Evolutionary conservation across 352 stramenopile species (phyloP).

Genomic region (Aphanomyces euteiches): DNA sequence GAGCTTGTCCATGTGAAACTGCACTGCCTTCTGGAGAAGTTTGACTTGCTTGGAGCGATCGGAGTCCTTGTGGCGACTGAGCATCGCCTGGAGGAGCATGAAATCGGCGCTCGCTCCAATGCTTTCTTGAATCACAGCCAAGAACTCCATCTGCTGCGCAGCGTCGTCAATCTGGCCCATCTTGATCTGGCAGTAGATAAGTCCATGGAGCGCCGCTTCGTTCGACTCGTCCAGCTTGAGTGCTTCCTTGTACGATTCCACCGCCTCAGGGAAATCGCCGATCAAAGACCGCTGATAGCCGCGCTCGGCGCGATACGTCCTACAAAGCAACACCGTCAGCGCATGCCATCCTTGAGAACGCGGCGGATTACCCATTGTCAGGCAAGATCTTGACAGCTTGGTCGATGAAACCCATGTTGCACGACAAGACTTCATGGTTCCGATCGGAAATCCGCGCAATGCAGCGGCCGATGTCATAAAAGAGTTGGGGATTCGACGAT

Average conservation of each 20-base stretch:
- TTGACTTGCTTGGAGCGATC: slow-evolving; percentile 65
- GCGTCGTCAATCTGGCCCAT: slow-evolving; percentile 84
- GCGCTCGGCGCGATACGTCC: slow-evolving; percentile 62
- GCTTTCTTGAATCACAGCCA: slow-evolving; percentile 86
- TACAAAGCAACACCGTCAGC: neutral
- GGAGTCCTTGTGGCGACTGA: slow-evolving; percentile 77
- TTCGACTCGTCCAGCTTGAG: slow-evolving; percentile 85
- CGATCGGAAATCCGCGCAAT: slow-evolving; percentile 61
- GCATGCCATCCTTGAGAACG: neutral
- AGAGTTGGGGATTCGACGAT: slow-evolving; percentile 64
- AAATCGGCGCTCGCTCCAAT: slow-evolving; percentile 76
- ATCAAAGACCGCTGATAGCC: slow-evolving; percentile 74
- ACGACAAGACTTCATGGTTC: slow-evolving; percentile 64
- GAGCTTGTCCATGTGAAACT: slow-evolving; percentile 80
- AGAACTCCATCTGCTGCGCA: slow-evolving; percentile 89
- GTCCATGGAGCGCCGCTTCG: slow-evolving; percentile 78
- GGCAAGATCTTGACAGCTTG: slow-evolving; percentile 60
- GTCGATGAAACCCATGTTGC: slow-evolving; percentile 62
- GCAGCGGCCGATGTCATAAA: slow-evolving; percentile 56
- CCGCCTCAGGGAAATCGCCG: slow-evolving; percentile 69
- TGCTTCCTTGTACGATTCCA: slow-evolving; percentile 83
- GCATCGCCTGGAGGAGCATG: slow-evolving; percentile 78
- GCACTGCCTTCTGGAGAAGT: slow-evolving; percentile 66
- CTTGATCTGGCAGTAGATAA: slow-evolving; percentile 92
- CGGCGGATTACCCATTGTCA: slow-evolving; percentile 37